Percentiles rank a stretch among this genome's conserved stretches.
These are phyloP conservation scores for Calonectria henricotiae DNA, from an alignment of 2,329 filamentous ascomycete genomes.

Conservation along the genomic window DNA sequence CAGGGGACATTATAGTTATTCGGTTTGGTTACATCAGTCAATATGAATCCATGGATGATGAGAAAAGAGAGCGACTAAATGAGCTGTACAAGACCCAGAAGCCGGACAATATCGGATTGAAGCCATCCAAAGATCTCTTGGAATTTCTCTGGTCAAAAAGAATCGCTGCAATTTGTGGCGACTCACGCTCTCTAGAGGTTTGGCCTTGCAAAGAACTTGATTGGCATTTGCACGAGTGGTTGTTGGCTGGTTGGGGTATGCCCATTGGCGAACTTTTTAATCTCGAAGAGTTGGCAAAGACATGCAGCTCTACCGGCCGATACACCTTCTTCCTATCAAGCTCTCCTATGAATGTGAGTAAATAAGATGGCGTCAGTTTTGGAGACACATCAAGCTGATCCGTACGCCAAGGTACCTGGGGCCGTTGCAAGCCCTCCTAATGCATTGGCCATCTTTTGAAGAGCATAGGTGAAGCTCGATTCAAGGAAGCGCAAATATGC, in stretches of 20 bases:
- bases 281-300: conserved; percentile 57
- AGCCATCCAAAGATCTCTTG: conserved; percentile 56
- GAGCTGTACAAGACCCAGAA: conserved; percentile 35
- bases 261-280: conserved; percentile 59
- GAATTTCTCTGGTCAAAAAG: conserved; percentile 62
- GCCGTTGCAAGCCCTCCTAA: conserved; percentile 43
- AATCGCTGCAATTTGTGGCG: conserved; percentile 62
- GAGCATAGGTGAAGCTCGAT: no score
- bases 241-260: conserved; percentile 67
- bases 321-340: conserved; percentile 67
- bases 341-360: conserved; percentile 60
- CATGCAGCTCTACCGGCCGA: conserved; percentile 67
- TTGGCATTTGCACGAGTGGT: conserved; percentile 59
- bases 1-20: conserved; percentile 45
- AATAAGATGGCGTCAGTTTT: no score
- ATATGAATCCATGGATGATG: conserved; percentile 40
- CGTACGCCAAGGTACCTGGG: conserved; percentile 32
- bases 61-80: conserved; percentile 40
- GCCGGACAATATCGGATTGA: conserved; percentile 57
- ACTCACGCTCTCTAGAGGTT: conserved; percentile 61
- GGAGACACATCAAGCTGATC: not conserved
- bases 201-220: conserved; percentile 37
- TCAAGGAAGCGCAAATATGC: not conserved
- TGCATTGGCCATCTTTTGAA: conserved; percentile 40
- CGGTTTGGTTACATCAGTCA: conserved; percentile 45